phyloP scores from a whole-genome alignment of 306 rosid genomes.

The Quercus berberidifolia region DNA sequence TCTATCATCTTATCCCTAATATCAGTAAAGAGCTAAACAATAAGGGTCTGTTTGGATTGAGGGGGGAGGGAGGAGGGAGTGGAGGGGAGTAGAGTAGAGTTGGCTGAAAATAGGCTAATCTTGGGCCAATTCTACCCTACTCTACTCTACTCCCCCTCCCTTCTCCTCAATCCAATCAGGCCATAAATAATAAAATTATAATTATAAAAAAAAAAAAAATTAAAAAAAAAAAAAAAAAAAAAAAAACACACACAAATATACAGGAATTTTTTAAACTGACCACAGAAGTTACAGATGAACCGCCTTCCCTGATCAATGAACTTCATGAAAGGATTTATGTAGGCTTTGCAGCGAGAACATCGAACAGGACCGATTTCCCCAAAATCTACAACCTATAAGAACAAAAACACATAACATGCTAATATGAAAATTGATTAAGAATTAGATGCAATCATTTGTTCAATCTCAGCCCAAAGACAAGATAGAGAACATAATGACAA shows the following conservation, averaged over 20 bases:
- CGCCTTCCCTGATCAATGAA: slow-evolving; percentile 95
- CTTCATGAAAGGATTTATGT: slow-evolving; percentile 96
- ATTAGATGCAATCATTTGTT: background rate
- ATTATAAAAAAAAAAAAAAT: too few species aligned
- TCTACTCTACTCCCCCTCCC: too few species aligned
- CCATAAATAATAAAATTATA: too few species aligned
- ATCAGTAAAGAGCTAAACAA: too few species aligned
- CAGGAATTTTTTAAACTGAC: slow-evolving; percentile 47
- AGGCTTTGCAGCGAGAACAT: slow-evolving; percentile 97
- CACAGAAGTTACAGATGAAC: slow-evolving; percentile 93
- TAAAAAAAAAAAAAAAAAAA: too few species aligned
- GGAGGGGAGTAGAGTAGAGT: too few species aligned
- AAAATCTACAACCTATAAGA: slow-evolving; percentile 85
- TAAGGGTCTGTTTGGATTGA: too few species aligned
- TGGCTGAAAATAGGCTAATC: too few species aligned
- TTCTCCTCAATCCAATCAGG: too few species aligned
- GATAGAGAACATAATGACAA: background rate
- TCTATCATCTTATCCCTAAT: too few species aligned
- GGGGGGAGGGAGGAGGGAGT: too few species aligned
- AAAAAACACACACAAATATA: background rate
- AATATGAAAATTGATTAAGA: background rate
- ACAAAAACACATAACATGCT: background rate
- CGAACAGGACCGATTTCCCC: slow-evolving; percentile 99
- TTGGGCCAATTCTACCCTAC: too few species aligned
- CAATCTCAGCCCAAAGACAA: background rate